Percentiles rank a stretch among this genome's conserved stretches.
phyloP scores from a whole-genome alignment of 1,284 basidiomycete genomes.

The Apiotrichum porosum region DNA sequence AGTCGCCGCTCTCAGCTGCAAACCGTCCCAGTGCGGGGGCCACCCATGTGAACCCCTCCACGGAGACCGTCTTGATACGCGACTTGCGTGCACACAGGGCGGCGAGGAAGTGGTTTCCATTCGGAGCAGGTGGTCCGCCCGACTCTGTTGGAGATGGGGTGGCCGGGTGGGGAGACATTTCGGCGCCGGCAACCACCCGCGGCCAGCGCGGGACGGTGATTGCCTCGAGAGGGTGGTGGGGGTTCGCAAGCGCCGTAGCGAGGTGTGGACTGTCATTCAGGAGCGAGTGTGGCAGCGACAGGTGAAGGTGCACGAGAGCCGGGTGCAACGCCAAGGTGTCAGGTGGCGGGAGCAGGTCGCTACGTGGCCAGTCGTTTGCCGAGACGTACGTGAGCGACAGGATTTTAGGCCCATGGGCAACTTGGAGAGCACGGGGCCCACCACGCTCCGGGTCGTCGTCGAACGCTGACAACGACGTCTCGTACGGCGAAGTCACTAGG shows the following conservation, averaged over 20 bases:
- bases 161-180: conserved; percentile 1
- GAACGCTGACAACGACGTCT: background rate
- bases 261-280: conserved; percentile 19
- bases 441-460: conserved; percentile 15
- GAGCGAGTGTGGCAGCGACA: conserved; percentile 33
- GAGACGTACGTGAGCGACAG: conserved; percentile 57
- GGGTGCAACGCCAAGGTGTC: conserved; percentile 29
- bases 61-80: conserved; percentile 17
- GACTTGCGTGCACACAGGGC: conserved; percentile 4
- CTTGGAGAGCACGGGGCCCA: conserved; percentile 61
- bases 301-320: conserved; percentile 39
- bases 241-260: background rate
- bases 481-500: conserved; percentile 58
- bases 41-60: conserved; percentile 44
- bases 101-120: conserved; percentile 17
- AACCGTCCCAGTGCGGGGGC: conserved; percentile 28
- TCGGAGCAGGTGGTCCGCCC: background rate
- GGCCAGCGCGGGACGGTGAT: conserved; percentile 59
- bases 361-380: conserved; percentile 62
- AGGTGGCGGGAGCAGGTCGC: conserved; percentile 61
- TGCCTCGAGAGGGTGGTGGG: conserved; percentile 55
- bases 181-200: conserved; percentile 6
- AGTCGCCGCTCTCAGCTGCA: conserved; percentile 36
- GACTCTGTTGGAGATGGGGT: background rate
- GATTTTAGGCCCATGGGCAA: conserved; percentile 59